Evolutionary conservation across 805 yeast genomes (phyloP), one percentile per base, ranked within the genome.

Genomic region (Naumovozyma baii): DNA sequence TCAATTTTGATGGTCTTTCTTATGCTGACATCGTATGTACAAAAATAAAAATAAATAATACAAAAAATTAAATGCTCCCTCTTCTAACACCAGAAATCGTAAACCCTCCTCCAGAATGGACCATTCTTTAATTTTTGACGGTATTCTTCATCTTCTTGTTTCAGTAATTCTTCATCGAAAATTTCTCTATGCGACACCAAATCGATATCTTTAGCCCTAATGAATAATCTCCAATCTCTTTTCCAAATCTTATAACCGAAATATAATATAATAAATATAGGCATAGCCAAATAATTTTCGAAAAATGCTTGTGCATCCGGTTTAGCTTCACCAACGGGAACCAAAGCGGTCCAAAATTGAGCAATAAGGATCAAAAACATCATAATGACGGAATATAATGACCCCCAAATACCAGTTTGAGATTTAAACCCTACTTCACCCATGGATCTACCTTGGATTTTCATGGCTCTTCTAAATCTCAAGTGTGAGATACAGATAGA

Each of bases 311-410:
- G 52, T 5, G 76, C 80, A 35, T 60, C 56, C 31, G 66, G 51
- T 17, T 46, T 48, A 13, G 31, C 38, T 30, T 41, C 49, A 19
- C 60, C 61, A 38, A 79, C 59, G 36, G 85, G 83, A 53, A 67
- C 76, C 38, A 78, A 57, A 7, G 83, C 80, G 36, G 78, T 72
- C 79, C 82, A 78, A 57, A 78, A 76, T 54, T 77, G 83, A 2
- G 78, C 80, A 38, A 71, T 59, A 18, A 78, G 50, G 22, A 78
- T 69, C 41, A 77, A 63, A 9, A 63, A 39, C 54, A 76, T 72
- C 46, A 79, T 59, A 10, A 64, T 37, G 12, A 72, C 54, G 5
- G 76, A 80, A 51, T 67, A 69, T 50, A 61, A 67, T 1, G 81
- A 76, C 10, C 80, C 81, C 56, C 59, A 62, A 5, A 66, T 56